Evolutionary conservation across 164 flowering plant species (phyloP).

Genomic region (Vitis amurensis): DNA sequence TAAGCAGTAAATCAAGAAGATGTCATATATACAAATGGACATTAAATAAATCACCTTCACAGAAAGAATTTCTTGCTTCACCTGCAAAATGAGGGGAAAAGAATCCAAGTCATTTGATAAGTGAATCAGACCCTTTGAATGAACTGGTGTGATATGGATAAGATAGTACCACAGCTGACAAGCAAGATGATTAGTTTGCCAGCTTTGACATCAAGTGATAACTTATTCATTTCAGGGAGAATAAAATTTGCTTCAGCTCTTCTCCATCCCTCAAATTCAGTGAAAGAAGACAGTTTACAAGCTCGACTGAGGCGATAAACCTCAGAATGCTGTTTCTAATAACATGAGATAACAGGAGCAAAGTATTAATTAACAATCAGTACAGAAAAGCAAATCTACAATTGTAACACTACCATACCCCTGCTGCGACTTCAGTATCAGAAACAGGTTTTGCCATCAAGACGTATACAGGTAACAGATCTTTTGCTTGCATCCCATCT

Average conservation of each 20-base stretch:
- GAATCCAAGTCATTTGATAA: neutral
- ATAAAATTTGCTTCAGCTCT: constrained; percentile 20
- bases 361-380: neutral
- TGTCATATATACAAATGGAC: neutral
- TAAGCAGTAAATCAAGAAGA: constrained; percentile 9
- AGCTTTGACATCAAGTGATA: constrained; percentile 19
- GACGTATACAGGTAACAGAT: constrained; percentile 14
- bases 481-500: constrained; percentile 4
- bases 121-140: neutral
- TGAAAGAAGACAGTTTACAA: constrained; percentile 8
- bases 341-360: neutral
- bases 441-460: constrained; percentile 17
- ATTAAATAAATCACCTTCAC: constrained; percentile 5
- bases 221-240: constrained; percentile 28
- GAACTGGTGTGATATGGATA: neutral
- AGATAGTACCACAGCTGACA: constrained; percentile 26
- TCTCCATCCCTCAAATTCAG: constrained; percentile 9
- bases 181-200: constrained; percentile 23
- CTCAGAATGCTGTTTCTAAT: constrained; percentile 39
- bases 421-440: constrained; percentile 4
- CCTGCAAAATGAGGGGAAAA: constrained; percentile 5
- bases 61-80: constrained; percentile 3
- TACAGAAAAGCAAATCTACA: neutral
- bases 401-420: constrained; percentile 5
- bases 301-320: constrained; percentile 34